Percentiles rank a stretch among this genome's conserved stretches.
phyloP scores from a whole-genome alignment of 192 early-diverging fungal species.

The Spinellus fusiger region DNA sequence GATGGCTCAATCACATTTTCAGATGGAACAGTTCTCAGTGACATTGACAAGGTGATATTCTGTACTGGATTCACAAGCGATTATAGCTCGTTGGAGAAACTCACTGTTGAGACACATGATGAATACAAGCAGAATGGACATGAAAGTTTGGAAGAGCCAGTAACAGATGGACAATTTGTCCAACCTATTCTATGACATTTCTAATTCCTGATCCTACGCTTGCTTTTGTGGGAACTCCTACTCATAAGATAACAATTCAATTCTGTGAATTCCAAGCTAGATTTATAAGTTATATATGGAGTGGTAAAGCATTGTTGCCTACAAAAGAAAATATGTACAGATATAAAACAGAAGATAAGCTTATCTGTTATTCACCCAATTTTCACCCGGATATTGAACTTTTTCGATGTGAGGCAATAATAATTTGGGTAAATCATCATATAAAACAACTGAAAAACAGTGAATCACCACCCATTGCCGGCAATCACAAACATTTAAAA shows the following conservation, averaged over 20 bases:
- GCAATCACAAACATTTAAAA: neutral
- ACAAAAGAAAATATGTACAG: neutral
- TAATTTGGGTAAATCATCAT: slow-evolving; percentile 20
- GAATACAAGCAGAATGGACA: neutral
- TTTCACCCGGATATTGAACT: neutral
- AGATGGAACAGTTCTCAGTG: slow-evolving; percentile 44
- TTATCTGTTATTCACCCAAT: neutral
- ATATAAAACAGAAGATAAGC: neutral
- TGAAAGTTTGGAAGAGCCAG: neutral
- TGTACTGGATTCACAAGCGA: slow-evolving; percentile 59
- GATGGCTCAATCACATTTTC: slow-evolving; percentile 34
- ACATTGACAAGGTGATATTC: slow-evolving; percentile 53
- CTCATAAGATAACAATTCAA: neutral
- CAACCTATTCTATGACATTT: slow-evolving; percentile 5
- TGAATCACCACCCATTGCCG: neutral
- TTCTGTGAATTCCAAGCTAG: slow-evolving; percentile 12
- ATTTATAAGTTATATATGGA: slow-evolving; percentile 11
- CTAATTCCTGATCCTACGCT: slow-evolving; percentile 20
- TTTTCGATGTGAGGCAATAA: neutral
- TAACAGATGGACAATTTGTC: neutral
- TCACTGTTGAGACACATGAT: neutral
- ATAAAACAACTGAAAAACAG: neutral
- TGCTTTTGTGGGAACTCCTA: slow-evolving; percentile 9
- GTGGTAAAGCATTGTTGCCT: slow-evolving; percentile 16
- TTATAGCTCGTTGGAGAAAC: slow-evolving; percentile 41